These are phyloP conservation scores for Nicotiana obtusifolia DNA, from an alignment of 257 asterid genomes.

Conservation along the genomic window DNA sequence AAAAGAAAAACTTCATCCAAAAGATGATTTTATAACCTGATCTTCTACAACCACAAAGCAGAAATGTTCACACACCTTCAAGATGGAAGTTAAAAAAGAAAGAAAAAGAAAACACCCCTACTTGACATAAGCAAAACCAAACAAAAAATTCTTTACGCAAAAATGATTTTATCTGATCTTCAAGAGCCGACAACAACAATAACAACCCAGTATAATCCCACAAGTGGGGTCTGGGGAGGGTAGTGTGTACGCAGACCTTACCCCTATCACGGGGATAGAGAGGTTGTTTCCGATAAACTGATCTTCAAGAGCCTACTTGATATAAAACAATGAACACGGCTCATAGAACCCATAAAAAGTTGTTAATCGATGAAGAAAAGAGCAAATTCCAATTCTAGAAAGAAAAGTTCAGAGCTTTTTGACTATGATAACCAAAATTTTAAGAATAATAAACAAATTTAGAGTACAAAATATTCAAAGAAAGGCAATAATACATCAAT, in stretches of 20 bases:
- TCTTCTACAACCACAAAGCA: neutral
- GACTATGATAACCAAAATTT: neutral
- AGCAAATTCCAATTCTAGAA: neutral
- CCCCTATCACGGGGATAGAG: too few species aligned
- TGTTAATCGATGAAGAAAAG: constrained; percentile 1
- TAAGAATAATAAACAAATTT: neutral
- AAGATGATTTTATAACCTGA: neutral
- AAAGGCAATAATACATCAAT: neutral
- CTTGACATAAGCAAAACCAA: neutral
- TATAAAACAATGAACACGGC: neutral
- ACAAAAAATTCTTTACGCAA: neutral
- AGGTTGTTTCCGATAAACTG: neutral
- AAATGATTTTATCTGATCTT: neutral
- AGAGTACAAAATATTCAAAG: neutral
- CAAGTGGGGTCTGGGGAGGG: too few species aligned
- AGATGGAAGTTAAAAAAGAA: neutral
- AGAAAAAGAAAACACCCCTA: neutral
- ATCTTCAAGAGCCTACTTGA: neutral
- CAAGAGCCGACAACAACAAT: neutral
- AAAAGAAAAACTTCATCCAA: neutral
- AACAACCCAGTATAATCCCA: too few species aligned
- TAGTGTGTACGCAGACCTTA: too few species aligned
- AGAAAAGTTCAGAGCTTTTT: neutral
- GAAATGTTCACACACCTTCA: neutral
- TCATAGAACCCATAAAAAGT: constrained; percentile 10